Evolutionary conservation across 306 rosid species (phyloP).

Genomic region (Hippophae gyantsensis): DNA sequence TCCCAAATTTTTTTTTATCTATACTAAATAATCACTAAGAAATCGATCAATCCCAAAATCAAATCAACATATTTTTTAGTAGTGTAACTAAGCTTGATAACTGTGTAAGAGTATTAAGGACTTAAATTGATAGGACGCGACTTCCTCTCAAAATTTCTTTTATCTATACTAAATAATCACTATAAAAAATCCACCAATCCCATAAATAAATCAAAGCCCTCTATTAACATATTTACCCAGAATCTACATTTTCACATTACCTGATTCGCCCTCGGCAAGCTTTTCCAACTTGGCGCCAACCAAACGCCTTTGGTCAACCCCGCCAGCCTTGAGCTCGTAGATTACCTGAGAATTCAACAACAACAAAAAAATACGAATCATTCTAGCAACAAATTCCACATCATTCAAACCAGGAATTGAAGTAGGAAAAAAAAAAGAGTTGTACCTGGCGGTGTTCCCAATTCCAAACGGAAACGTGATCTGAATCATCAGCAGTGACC

Average conservation of each 20-base stretch:
- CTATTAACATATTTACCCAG: background rate
- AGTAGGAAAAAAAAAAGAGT: background rate
- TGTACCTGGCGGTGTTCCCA: conserved; percentile 97
- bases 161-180: no score
- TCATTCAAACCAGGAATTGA: background rate
- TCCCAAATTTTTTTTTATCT: no score
- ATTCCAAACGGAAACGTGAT: conserved; percentile 97
- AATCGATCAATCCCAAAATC: background rate
- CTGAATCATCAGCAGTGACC: conserved; percentile 93
- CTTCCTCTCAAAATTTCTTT: no score
- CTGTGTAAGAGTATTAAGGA: no score
- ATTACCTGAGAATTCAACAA: conserved; percentile 42
- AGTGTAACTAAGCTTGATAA: no score
- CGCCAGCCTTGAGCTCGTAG: conserved; percentile 95
- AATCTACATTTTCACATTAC: conserved; percentile 18
- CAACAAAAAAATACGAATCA: background rate
- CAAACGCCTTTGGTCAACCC: conserved; percentile 91
- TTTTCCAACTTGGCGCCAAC: conserved; percentile 96
- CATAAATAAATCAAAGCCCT: background rate
- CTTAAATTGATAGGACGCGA: no score
- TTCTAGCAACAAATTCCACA: background rate
- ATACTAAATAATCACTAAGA: no score
- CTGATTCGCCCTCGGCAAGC: conserved; percentile 98
- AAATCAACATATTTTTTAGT: background rate
- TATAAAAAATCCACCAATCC: background rate